Evolutionary conservation across 2,329 filamentous ascomycete species (phyloP).

Genomic region (Penicillium sp.): DNA sequence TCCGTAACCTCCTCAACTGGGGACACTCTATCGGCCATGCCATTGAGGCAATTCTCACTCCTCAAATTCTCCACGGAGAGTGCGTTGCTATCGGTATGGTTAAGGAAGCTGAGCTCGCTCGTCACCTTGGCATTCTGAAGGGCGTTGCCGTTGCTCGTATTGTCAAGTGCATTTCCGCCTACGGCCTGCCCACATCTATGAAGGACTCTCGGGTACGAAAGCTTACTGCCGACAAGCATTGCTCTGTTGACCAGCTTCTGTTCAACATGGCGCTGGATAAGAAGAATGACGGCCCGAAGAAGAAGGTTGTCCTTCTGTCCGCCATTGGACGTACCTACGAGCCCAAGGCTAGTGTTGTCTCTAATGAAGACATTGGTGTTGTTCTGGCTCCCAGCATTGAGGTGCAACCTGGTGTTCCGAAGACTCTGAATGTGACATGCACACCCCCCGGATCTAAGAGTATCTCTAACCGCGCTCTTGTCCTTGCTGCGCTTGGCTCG

Average conservation of each 20-base stretch:
- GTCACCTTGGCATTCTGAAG: slow-evolving; percentile 82
- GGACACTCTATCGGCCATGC: slow-evolving; percentile 98
- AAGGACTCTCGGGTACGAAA: slow-evolving; percentile 82
- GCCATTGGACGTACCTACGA: slow-evolving; percentile 89
- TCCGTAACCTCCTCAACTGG: slow-evolving; percentile 95
- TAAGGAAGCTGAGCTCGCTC: slow-evolving; percentile 91
- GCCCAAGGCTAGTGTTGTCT: slow-evolving; percentile 85
- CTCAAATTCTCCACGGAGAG: slow-evolving; percentile 93
- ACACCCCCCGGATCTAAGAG: slow-evolving; percentile 95
- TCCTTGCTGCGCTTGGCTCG: slow-evolving; percentile 88
- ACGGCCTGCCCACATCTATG: slow-evolving; percentile 84
- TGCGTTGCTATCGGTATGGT: slow-evolving; percentile 98
- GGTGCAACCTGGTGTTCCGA: slow-evolving; percentile 74
- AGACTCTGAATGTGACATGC: slow-evolving; percentile 71
- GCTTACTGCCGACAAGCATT: slow-evolving; percentile 83
- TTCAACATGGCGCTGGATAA: slow-evolving; percentile 98
- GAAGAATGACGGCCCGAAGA: slow-evolving; percentile 94
- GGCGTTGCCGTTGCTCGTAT: slow-evolving; percentile 88
- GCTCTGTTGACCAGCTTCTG: slow-evolving; percentile 82
- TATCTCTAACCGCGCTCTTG: slow-evolving; percentile 91
- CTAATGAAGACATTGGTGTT: slow-evolving; percentile 81
- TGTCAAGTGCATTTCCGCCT: slow-evolving; percentile 92
- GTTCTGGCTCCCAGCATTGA: slow-evolving; percentile 80
- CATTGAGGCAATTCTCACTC: slow-evolving; percentile 92
- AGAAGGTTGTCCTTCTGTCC: slow-evolving; percentile 92